Conservation (phyloP, 768 basidiomycete genomes). For the Agrocybe chaxingu region DNA sequence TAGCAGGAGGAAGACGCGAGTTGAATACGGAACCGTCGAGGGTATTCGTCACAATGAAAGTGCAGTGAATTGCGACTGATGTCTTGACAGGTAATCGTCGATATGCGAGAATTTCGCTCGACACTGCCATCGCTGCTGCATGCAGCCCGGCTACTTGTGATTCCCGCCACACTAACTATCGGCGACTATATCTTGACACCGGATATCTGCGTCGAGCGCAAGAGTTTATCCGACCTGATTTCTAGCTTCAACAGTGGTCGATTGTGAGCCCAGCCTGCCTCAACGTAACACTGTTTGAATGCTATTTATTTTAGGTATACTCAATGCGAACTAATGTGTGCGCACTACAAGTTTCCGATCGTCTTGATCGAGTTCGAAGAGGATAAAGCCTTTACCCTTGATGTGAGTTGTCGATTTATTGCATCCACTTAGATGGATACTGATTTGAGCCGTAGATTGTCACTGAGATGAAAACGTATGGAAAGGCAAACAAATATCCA, state of each 20-base stretch:
- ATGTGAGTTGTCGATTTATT: conserved; percentile 43
- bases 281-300: neutral
- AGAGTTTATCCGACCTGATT: conserved; percentile 91
- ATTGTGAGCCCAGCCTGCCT: conserved; percentile 54
- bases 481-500: conserved; percentile 59
- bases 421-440: neutral
- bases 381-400: conserved; percentile 90
- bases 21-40: conserved; percentile 61
- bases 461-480: conserved; percentile 64
- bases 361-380: conserved; percentile 97
- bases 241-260: conserved; percentile 92
- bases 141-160: conserved; percentile 70
- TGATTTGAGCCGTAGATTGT: conserved; percentile 42
- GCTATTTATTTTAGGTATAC: conserved; percentile 61
- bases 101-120: conserved; percentile 96
- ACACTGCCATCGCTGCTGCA: conserved; percentile 88
- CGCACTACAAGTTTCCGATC: conserved; percentile 91
- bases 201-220: conserved; percentile 94
- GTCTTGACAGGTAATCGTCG: conserved; percentile 77
- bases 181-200: conserved; percentile 97
- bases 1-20: conserved; percentile 82
- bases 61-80: neutral
- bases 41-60: conserved; percentile 27
- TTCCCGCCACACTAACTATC: conserved; percentile 91
- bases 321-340: conserved; percentile 96